Conservation (phyloP, 2,329 filamentous ascomycete genomes). For the Cladosporium cucumerinum region DNA sequence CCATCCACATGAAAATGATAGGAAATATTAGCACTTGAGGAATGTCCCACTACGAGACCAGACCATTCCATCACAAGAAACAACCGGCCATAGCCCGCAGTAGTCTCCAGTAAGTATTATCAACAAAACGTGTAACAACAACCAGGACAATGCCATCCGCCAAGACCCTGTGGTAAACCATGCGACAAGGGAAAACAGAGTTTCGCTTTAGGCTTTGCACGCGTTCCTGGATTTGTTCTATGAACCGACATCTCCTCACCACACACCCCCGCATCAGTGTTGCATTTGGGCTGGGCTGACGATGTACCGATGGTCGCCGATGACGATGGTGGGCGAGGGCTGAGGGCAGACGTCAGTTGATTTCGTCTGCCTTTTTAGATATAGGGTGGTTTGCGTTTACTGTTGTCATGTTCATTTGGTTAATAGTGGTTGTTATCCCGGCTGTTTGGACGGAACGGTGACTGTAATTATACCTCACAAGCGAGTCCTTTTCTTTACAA, state of each 20-base stretch:
- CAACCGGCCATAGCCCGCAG: too few relatives aligned
- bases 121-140: not conserved
- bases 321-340: not conserved
- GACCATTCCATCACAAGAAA: too few relatives aligned
- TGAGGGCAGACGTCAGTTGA: not conserved
- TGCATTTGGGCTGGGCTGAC: not conserved
- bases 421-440: not conserved
- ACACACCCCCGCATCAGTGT: not conserved
- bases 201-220: not conserved
- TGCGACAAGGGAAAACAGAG: not conserved
- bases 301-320: not conserved
- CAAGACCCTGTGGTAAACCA: not conserved
- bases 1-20: not conserved
- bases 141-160: not conserved
- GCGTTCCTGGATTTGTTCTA: not conserved
- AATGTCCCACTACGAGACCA: too few relatives aligned
- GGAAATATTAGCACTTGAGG: not conserved
- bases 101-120: not conserved
- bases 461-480: not conserved
- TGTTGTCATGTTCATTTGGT: not conserved
- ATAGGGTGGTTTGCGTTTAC: not conserved
- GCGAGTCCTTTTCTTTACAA: not conserved
- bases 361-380: not conserved
- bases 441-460: not conserved
- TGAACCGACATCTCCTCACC: slow-evolving; percentile 2